A percentile compares a stretch with the other conserved stretches of the same genome.
Conservation (phyloP, 2,329 filamentous ascomycete species). For the Fusarium equiseti region DNA sequence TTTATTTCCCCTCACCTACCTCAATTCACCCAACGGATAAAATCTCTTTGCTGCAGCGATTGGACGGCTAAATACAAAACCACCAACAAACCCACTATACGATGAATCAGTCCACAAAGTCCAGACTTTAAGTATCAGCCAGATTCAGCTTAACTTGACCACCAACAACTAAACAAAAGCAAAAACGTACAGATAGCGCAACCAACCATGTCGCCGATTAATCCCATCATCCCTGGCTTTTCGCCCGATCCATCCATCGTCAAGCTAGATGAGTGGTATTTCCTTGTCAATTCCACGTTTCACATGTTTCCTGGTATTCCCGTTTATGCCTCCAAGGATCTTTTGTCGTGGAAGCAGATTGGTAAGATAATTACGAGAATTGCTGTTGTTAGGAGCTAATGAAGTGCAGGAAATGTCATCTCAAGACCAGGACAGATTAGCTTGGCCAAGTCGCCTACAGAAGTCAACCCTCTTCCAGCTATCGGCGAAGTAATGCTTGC, state of each 20-base stretch:
- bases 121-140: constrained; percentile 10
- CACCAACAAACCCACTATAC: neutral
- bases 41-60: neutral
- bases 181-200: neutral
- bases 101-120: neutral
- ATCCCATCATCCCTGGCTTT: constrained; percentile 26
- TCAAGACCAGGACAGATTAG: neutral
- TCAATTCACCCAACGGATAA: neutral
- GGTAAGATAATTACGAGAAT: neutral
- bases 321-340: constrained; percentile 9
- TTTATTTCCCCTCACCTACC: constrained; percentile 4
- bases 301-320: constrained; percentile 27
- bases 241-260: constrained; percentile 24
- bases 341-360: constrained; percentile 18
- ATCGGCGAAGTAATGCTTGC: constrained; percentile 11
- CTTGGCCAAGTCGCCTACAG: neutral
- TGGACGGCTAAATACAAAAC: constrained; percentile 15
- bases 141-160: neutral
- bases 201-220: constrained; percentile 14
- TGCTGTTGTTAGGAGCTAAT: neutral
- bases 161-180: neutral
- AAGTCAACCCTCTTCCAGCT: constrained; percentile 11
- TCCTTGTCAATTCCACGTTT: constrained; percentile 25
- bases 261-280: constrained; percentile 25
- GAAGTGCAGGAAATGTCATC: constrained; percentile 4